Evolutionary conservation across 495 filamentous ascomycete species (phyloP), one percentile per base, ranked within the genome.

Genomic region (Filosporella fistucella): DNA sequence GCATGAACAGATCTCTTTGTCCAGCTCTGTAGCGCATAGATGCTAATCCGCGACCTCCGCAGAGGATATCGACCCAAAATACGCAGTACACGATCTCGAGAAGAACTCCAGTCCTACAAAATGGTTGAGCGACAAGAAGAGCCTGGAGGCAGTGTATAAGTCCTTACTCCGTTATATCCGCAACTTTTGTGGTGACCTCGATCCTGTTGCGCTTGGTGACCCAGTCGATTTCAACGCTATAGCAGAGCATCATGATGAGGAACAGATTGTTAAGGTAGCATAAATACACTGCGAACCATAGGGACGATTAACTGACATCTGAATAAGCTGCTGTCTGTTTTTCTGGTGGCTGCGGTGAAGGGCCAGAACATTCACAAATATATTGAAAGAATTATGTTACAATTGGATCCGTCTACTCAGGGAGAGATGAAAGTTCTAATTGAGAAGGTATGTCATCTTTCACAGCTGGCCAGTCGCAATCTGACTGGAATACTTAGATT

Each of bases 141-240:
- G 78, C 59, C 60, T 89, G 41, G 86, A 88, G 65, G 76, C 81
- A 44, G 73, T 90, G 49, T 78, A 82, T 63, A 81, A 81, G 48
- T 71, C 76, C 18, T 65, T 89, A 3, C 70, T 78, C 36, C 76
- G 70, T 45, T 90, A 86, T 60, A 81, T 89, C 47, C 71, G 68
- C 23, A 72, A 79, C 44, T 68, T 80, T 54, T 75, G 72, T 57
- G 67, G 67, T 30, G 69, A 72, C 30, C 51, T 61, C 40, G 43
- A 78, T 7, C 74, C 72, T 5, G 58, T 40, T 23, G 21, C 14
- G 7, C 25, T 72, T 24, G 68, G 73, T 21, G 67, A 72, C 52
- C 68, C 67, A 5, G 72, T 76, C 13, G 77, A 82, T 59, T 68
- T 85, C 38, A 76, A 84, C 64, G 68, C 75, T 4, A 70, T 84